Evolutionary conservation across 257 asterid genomes (phyloP).

Genomic region (Fraxinus americana): DNA sequence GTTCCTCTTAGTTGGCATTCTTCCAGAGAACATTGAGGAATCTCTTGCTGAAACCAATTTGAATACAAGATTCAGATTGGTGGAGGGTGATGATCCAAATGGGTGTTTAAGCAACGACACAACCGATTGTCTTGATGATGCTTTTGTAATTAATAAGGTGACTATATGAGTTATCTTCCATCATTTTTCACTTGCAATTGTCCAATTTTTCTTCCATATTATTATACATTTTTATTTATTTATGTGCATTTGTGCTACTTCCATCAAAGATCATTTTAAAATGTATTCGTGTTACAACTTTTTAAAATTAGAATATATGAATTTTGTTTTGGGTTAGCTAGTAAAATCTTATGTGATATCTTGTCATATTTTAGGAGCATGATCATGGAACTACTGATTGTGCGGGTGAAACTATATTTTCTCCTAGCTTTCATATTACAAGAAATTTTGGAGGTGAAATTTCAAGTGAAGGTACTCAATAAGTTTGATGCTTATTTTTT

Average conservation of each 20-base stretch:
- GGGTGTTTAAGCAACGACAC: conserved; percentile 42
- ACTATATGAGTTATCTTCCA: conserved; percentile 15
- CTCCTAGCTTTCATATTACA: conserved; percentile 77
- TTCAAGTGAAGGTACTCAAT: conserved; percentile 57
- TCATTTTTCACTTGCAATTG: conserved; percentile 1
- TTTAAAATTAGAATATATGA: conserved; percentile 7
- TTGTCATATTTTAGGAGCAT: conserved; percentile 47
- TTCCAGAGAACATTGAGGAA: conserved; percentile 47
- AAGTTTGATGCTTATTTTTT: conserved; percentile 5
- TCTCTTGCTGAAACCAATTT: conserved; percentile 55
- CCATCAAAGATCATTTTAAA: not conserved
- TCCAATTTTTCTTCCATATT: conserved; percentile 9
- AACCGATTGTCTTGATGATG: conserved; percentile 31
- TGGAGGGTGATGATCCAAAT: conserved; percentile 45
- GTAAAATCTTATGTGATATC: conserved; percentile 10
- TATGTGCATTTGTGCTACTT: not conserved
- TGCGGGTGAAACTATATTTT: conserved; percentile 69
- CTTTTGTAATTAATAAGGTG: conserved; percentile 49
- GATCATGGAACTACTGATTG: conserved; percentile 44
- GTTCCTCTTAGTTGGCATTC: conserved; percentile 52
- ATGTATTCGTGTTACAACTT: not conserved
- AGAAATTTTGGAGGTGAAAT: conserved; percentile 56
- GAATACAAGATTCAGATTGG: conserved; percentile 59
- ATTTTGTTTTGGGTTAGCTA: conserved; percentile 23
- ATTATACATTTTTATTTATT: not conserved